Evolutionary conservation across 2,329 filamentous ascomycete species (phyloP), one percentile per base, ranked within the genome.

Genomic region (Cladosporium sp.): DNA sequence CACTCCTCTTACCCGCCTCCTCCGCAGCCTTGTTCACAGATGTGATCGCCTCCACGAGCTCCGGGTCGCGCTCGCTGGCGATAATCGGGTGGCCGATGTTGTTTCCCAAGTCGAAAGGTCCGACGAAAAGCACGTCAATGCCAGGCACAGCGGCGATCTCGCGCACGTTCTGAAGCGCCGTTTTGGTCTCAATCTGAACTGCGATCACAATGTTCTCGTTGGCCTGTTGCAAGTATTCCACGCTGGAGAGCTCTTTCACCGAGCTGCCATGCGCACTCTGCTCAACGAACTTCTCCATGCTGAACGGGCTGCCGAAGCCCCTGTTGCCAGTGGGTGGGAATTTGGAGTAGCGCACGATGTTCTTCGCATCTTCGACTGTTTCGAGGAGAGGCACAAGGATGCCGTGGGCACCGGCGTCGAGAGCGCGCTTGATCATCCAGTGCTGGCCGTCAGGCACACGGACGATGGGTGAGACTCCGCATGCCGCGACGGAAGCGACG

Each of bases 361-460:
- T 79, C 68, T 77, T 78, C 5, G 84, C 84, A 68, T 87, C 84
- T 25, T 84, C 82, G 13, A 81, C 80, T 0, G 70, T 67, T 39
- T 68, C 65, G 11, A 70, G 65, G 10, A 72, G 58, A 4, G 84
- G 85, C 5, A 85, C 84, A 30, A 87, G 76, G 39, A 88, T 81
- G 34, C 85, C 86, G 71, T 88, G 85, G 8, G 86, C 85, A 43
- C 86, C 86, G 53, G 84, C 77, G 69, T 88, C 86, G 43, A 88
- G 79, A 13, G 86, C 86, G 59, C 85, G 78, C 73, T 88, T 88
- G 65, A 88, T 84, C 84, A 87, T 86, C 85, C 84, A 87, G 57
- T 82, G 79, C 75, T 88, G 84, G 64, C 85, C 85, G 28, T 83
- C 84, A 16, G 84, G 80, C 49, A 88, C 82, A 11, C 71, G 76